A percentile compares a stretch with the other conserved stretches of the same genome.
phyloP scores from a whole-genome alignment of 352 stramenopile species.

The Albugo candida region DNA sequence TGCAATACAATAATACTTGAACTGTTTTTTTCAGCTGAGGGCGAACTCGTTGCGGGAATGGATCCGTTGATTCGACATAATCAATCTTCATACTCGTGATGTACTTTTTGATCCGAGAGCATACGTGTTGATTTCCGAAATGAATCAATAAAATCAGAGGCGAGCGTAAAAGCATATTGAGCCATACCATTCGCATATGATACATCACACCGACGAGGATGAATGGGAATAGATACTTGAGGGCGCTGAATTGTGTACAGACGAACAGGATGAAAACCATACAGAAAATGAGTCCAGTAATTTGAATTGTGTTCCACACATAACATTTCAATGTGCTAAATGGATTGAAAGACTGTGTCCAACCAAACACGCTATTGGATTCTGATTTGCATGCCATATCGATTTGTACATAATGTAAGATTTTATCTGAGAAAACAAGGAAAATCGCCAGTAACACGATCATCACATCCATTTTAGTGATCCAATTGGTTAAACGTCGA shows the following conservation, averaged over 20 bases:
- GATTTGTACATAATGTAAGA: constrained; percentile 40
- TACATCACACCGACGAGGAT: constrained; percentile 27
- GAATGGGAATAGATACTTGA: constrained; percentile 30
- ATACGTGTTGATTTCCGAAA: constrained; percentile 25
- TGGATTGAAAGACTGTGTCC: constrained; percentile 30
- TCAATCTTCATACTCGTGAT: constrained; percentile 19
- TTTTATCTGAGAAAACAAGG: constrained; percentile 55
- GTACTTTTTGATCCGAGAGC: not conserved
- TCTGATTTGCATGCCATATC: constrained; percentile 22
- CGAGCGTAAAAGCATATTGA: constrained; percentile 60
- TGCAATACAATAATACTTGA: constrained; percentile 24
- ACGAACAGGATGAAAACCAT: constrained; percentile 28
- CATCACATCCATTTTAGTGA: constrained; percentile 54
- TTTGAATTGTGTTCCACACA: constrained; percentile 44
- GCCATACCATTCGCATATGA: constrained; percentile 47
- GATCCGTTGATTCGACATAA: constrained; percentile 22
- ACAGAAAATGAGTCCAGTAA: constrained; percentile 23
- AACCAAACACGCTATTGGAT: constrained; percentile 26
- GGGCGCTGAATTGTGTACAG: constrained; percentile 38
- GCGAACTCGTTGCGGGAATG: constrained; percentile 6
- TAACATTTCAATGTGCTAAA: constrained; percentile 47
- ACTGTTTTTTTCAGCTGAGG: constrained; percentile 1
- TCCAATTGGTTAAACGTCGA: constrained; percentile 29
- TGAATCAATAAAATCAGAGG: constrained; percentile 49
- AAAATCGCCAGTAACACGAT: constrained; percentile 53